Evolutionary conservation across 2,329 filamentous ascomycete species (phyloP), one percentile per base, ranked within the genome.

Genomic region (Cladosporium phlei): DNA sequence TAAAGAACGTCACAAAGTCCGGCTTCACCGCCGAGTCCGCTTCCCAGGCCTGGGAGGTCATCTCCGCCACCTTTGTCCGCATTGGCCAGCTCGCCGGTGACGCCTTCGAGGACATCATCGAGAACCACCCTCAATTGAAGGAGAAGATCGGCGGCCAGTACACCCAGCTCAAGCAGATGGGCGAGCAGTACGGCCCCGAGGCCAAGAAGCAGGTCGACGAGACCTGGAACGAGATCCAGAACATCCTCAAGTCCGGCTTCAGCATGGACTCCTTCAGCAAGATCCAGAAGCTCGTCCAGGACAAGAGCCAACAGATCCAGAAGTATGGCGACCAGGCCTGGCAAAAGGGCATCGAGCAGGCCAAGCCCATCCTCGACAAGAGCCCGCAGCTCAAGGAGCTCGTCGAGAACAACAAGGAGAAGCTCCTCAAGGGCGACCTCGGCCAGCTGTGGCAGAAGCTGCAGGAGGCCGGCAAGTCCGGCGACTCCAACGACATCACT

Each of bases 161-260:
- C 34, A 78, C 86, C 39, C 77, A 85, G 62, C 69, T 89, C 39
- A 85, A 86, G 74, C 65, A 80, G 54, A 74, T 87, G 65, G 80
- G 80, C 20, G 77, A 87, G 11, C 71, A 80, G 49, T 84, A 85
- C 57, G 86, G 86, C 0, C 85, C 85, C 0, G 82, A 88, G 60
- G 85, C 83, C 0, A 86, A 88, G 76, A 82, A 88, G 73, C 76
- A 86, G 64, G 77, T 85, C 4, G 82, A 88, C 46, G 73, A 83
- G 65, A 86, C 84, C 1, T 88, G 83, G 78, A 63, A 74, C 21
- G 76, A 88, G 62, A 69, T 86, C 54, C 74, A 74, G 55, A 78
- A 85, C 29, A 74, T 88, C 38, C 61, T 85, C 46, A 76, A 79
- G 35, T 73, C 74, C 11, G 46, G 46, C 21, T 60, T 86, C 43